A percentile compares a stretch with the other conserved stretches of the same genome.
Evolutionary conservation across 805 yeast species (phyloP).

Genomic region (Metschnikowia sp.): DNA sequence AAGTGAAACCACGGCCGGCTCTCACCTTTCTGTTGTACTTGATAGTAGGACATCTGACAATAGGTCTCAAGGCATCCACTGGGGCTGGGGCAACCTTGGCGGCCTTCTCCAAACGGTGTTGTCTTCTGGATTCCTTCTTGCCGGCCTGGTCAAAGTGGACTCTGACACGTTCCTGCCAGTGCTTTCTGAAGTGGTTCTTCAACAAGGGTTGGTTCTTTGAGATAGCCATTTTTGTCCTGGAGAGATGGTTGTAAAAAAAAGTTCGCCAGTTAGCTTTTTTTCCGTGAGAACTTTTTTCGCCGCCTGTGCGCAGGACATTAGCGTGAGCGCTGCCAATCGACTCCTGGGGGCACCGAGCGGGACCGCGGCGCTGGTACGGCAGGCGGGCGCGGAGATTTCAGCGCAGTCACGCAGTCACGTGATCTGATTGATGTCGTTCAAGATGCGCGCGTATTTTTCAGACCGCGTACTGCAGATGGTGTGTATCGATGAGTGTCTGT

Average conservation of each 20-base stretch:
- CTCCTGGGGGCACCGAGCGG: not conserved
- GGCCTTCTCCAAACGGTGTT: conserved; percentile 89
- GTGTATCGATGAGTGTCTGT: too few relatives aligned
- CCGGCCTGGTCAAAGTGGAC: conserved; percentile 99
- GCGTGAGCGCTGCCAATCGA: not conserved
- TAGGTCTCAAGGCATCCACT: conserved; percentile 92
- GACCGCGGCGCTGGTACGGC: not conserved
- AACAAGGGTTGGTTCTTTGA: conserved; percentile 97
- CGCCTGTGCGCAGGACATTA: conserved; percentile 6
- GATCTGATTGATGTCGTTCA: not conserved
- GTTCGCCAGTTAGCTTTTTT: not conserved
- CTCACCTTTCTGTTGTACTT: conserved; percentile 99
- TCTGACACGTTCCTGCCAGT: conserved; percentile 99
- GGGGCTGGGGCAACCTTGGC: conserved; percentile 97
- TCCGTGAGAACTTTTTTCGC: conserved; percentile 5
- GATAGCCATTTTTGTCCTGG: conserved; percentile 65
- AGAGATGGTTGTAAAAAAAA: not conserved
- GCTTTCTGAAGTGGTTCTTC: conserved; percentile 99
- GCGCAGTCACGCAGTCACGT: conserved; percentile 15
- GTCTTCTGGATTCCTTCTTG: conserved; percentile 96
- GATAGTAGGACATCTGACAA: conserved; percentile 98
- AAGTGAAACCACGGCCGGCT: conserved; percentile 99
- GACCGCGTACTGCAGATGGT: conserved; percentile 1
- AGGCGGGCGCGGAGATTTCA: conserved; percentile 1
- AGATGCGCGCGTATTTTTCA: conserved; percentile 3